Base-by-base conservation (phyloP, 2,329 filamentous ascomycete genomes). In the Pseudogymnoascus sp. region DNA sequence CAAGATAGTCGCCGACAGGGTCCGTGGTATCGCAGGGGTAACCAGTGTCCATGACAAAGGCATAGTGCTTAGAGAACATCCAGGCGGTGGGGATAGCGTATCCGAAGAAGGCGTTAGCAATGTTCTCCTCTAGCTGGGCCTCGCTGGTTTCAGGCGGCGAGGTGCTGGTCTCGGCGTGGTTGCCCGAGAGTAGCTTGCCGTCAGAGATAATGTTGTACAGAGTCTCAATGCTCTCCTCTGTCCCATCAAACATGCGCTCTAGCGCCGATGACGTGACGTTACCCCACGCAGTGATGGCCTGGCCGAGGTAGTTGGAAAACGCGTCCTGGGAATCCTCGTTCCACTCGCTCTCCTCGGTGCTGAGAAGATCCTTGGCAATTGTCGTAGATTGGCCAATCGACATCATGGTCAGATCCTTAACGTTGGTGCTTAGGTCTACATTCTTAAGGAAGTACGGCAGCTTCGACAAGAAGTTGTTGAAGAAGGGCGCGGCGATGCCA, bases 21-120 rank as follows among this genome's bases (percentile, higher is more conserved):
- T 48, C 41, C 8, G 12, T 21, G 41, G 41, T 4, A 10, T 19
- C 15, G 63, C 71, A 74, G 39, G 39, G 61, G 23, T 56, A 56
- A 34, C 70, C 72, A n/a, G 70, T 68, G 65, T 73, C 69, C 38
- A 74, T 57, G 39, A 74, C 59, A 45, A 74, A 74, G 10, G 68
- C 65, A 19, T 65, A 63, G 7, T 61, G 62, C 3, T 63, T 61
- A 4, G 70, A 68, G 28, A 56, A 57, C 10, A 61, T 60, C 73
- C 72, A 74, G 2, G 70, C 39, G 12, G 61, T 59, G 6, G 72
- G 71, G 59, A 74, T 71, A 48, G 69, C 63, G 45, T 63, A 71
- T 41, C 63, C 70, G 59, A 65, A 73, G 58, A 73, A 66, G 35
- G 66, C 48, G 60, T 67, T 70, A 57, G 39, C 8, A 35, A 68